Evolutionary conservation across 306 rosid species (phyloP).

Genomic region (Cicer arietinum): DNA sequence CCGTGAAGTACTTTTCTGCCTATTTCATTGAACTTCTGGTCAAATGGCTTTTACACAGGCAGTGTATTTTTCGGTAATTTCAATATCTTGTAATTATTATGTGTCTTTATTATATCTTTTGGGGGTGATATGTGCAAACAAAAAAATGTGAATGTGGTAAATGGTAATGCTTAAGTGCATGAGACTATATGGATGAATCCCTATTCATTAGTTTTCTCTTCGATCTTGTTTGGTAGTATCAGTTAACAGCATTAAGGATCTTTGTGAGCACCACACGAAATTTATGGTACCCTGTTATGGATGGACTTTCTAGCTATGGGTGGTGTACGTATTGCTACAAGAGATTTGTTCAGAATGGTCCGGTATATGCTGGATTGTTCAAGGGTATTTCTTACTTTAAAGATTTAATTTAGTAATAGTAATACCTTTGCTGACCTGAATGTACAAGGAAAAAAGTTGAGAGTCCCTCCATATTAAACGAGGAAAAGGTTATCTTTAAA

Average conservation of each 20-base stretch:
- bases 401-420: background rate
- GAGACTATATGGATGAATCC: constrained; percentile 16
- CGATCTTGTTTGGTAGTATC: constrained; percentile 25
- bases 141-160: background rate
- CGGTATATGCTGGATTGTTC: constrained; percentile 23
- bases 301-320: constrained; percentile 61
- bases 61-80: background rate
- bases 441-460: background rate
- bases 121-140: background rate
- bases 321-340: constrained; percentile 65
- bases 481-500: background rate
- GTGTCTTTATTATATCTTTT: background rate
- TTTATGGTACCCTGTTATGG: constrained; percentile 58
- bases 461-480: too few species aligned
- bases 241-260: constrained; percentile 61
- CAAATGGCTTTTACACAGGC: constrained; percentile 7
- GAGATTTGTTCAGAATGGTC: constrained; percentile 52
- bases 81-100: constrained; percentile 1
- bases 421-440: background rate
- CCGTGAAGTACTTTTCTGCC: background rate
- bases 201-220: background rate
- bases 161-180: background rate
- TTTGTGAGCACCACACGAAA: constrained; percentile 54
- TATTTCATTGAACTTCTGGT: constrained; percentile 5
- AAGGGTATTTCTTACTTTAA: constrained; percentile 6